A percentile compares a stretch with the other conserved stretches of the same genome.
phyloP scores from a whole-genome alignment of 73 alveolate species.

The Halteria grandinella region DNA sequence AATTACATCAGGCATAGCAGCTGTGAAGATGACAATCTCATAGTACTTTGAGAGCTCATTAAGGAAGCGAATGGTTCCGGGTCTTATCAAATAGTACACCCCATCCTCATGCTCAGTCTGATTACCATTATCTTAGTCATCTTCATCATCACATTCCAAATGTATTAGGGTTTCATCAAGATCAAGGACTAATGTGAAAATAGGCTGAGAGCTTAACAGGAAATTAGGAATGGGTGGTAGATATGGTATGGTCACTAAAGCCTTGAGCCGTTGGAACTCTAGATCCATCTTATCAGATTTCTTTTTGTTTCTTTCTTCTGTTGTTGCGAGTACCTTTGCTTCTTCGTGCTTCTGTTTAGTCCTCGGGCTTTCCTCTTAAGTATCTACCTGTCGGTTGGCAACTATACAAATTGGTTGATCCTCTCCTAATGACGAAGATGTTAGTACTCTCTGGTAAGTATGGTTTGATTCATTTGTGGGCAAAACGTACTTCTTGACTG shows the following conservation, averaged over 20 bases:
- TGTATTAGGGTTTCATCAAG: constrained; percentile 98
- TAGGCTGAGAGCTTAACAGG: constrained; percentile 30
- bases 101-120: constrained; percentile 89
- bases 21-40: constrained; percentile 96
- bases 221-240: constrained; percentile 7
- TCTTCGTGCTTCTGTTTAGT: constrained; percentile 20
- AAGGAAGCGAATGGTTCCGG: constrained; percentile 86
- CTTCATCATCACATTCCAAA: constrained; percentile 62
- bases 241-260: constrained; percentile 19
- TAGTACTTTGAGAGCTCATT: constrained; percentile 82
- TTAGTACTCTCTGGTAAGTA: background rate
- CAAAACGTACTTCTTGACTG: background rate
- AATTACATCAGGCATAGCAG: constrained; percentile 88
- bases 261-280: background rate
- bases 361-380: background rate
- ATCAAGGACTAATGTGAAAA: constrained; percentile 93
- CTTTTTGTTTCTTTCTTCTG: constrained; percentile 26
- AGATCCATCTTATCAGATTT: background rate
- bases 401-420: background rate
- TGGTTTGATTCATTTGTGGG: background rate
- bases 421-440: background rate
- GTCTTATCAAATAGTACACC: constrained; percentile 92
- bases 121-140: constrained; percentile 32
- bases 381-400: background rate
- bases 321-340: constrained; percentile 8